Percentiles rank a stretch among this genome's conserved stretches.
Evolutionary conservation across 139 green algal species (phyloP).

Genomic region (Spirogloea muscicola): DNA sequence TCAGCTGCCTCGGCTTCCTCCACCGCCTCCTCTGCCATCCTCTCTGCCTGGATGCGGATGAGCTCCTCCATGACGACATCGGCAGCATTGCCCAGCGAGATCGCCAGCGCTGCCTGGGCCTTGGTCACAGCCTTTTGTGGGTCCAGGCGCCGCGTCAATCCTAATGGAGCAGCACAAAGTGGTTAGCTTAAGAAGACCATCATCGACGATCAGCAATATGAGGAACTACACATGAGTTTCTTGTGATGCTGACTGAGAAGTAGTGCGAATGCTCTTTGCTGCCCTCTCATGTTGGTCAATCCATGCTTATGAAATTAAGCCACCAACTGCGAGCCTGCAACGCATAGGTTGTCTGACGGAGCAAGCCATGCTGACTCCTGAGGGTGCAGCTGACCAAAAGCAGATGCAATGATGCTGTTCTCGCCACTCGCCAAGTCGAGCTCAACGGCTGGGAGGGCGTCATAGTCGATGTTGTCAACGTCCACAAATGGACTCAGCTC

Average conservation of each 20-base stretch:
- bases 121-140: not conserved
- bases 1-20: slow-evolving; percentile 4
- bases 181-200: no score
- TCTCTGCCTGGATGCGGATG: not conserved
- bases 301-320: no score
- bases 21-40: slow-evolving; percentile 1
- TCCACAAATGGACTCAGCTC: not conserved
- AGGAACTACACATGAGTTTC: no score
- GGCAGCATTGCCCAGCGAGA: not conserved
- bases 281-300: no score
- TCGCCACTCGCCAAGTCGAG: not conserved
- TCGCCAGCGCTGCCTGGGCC: not conserved
- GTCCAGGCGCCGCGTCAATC: not conserved
- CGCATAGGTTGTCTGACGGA: no score
- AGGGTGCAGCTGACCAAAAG: slow-evolving; percentile 4
- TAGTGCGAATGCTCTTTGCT: no score
- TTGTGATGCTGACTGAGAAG: no score
- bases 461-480: not conserved
- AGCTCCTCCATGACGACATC: slow-evolving; percentile 5
- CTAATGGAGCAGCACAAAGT: no score
- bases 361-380: no score
- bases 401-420: not conserved
- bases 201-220: no score
- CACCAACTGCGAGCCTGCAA: no score
- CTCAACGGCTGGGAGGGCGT: not conserved